phyloP scores from a whole-genome alignment of 805 yeast genomes.

The Suhomyces kilbournensis region DNA sequence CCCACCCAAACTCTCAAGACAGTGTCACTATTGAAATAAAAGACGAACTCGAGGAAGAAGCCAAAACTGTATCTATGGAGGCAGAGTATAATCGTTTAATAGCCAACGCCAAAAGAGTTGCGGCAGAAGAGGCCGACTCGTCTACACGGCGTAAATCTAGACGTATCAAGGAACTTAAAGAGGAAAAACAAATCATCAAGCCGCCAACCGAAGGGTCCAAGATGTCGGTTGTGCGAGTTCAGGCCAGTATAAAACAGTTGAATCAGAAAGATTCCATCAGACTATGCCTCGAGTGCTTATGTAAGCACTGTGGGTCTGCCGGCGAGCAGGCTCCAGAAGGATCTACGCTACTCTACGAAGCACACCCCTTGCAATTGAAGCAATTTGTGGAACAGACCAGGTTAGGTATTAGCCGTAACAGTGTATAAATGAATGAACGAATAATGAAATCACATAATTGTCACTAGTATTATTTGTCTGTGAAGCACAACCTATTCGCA shows the following conservation, averaged over 20 bases:
- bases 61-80: constrained; percentile 10
- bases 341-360: constrained; percentile 19
- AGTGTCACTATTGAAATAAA: neutral
- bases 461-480: neutral
- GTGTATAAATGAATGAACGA: constrained; percentile 1
- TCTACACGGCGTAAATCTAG: constrained; percentile 10
- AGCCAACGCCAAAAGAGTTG: constrained; percentile 15
- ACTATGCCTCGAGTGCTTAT: constrained; percentile 32
- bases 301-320: constrained; percentile 13
- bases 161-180: constrained; percentile 13
- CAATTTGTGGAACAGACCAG: constrained; percentile 17
- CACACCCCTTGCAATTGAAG: constrained; percentile 20
- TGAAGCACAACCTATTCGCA: neutral
- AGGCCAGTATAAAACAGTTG: constrained; percentile 21
- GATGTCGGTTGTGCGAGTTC: constrained; percentile 20
- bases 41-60: constrained; percentile 1
- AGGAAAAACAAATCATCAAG: constrained; percentile 6
- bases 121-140: constrained; percentile 4
- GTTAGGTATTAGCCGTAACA: constrained; percentile 6
- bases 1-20: neutral
- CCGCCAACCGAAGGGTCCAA: constrained; percentile 10
- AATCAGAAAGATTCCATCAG: constrained; percentile 22
- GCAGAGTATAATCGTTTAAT: constrained; percentile 18
- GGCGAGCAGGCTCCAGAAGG: constrained; percentile 20
- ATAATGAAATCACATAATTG: neutral